Base-by-base conservation (phyloP, 495 filamentous ascomycete species). In the Penicillium arizonense region DNA sequence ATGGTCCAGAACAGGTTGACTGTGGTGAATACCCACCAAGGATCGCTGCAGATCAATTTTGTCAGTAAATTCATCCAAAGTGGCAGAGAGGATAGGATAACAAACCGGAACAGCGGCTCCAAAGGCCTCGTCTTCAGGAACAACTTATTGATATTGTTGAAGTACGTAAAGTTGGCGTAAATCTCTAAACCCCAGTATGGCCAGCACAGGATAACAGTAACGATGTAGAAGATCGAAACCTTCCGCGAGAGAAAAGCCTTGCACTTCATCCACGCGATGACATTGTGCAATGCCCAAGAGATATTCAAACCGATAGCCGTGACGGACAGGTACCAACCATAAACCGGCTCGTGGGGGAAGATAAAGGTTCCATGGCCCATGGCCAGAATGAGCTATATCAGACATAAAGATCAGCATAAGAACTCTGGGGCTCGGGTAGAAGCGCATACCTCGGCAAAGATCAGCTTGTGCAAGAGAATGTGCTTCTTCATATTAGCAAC, bases 1-100 rank as follows among this genome's bases (percentile, higher is more conserved):
- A 85, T 82, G 26, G 71, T 78, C 59, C 72, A 82, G 62, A 84
- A 75, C 7, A 85, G 69, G 10, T 55, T 70, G 50, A 69, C 44
- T 4, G 71, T 75, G 1, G 78, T 83, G 61, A 77, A 78, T 14
- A 85, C 65, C 82, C 82, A 85, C 82, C 81, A 85, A 0, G 82
- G 82, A 51, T 85, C 82, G 4, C 78, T 79, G n/a, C 32, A 40
- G 21, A 24, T 3, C 24, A 16, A 36, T 5, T 3, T 24, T 28
- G 45, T 55, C 10, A 42, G 28, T 11, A 3, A 7, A 8, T 1
- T 32, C 30, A 11, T 11, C 2, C 0, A 23, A 1, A 11, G 2
- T 26, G 0, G 14, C 2, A 9, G 8, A 12, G 35, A 7, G 2
- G 18, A 47, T 16, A 34, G 20, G 53, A 32, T n/a, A 32, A 33